Evolutionary conservation across 192 early-diverging fungal species (phyloP).

Genomic region (Coemansia javaensis): DNA sequence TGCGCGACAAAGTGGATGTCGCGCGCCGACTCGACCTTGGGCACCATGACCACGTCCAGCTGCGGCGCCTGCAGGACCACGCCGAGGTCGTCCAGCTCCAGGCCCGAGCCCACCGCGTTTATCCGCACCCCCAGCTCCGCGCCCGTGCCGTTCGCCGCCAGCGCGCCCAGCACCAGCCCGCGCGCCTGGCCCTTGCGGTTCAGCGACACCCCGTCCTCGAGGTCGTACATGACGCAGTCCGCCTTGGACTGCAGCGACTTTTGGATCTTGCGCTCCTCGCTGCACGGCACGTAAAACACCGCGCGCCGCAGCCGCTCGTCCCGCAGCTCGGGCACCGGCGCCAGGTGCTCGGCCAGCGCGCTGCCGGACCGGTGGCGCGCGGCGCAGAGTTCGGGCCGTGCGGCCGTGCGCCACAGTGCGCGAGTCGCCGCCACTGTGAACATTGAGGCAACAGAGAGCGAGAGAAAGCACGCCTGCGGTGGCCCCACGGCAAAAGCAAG

Average conservation of each 20-base stretch:
- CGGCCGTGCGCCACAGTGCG: no score
- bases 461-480: no score
- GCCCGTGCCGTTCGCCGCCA: slow-evolving; percentile 32
- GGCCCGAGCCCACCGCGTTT: slow-evolving; percentile 73
- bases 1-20: slow-evolving; percentile 72
- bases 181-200: slow-evolving; percentile 80
- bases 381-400: no score
- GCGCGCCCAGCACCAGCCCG: slow-evolving; percentile 63
- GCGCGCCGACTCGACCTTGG: slow-evolving; percentile 77
- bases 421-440: no score
- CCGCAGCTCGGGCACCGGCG: slow-evolving; percentile 22
- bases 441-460: no score
- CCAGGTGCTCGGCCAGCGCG: not conserved
- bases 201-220: slow-evolving; percentile 85
- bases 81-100: slow-evolving; percentile 74
- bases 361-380: not conserved
- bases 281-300: slow-evolving; percentile 65
- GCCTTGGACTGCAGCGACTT: slow-evolving; percentile 64
- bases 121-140: slow-evolving; percentile 85
- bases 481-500: no score
- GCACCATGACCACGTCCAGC: slow-evolving; percentile 76
- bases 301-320: slow-evolving; percentile 29
- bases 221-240: slow-evolving; percentile 86
- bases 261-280: slow-evolving; percentile 82
- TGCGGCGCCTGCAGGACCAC: slow-evolving; percentile 62